Conservation (phyloP, 169 alveolate genomes). For the Theileria sp. region DNA sequence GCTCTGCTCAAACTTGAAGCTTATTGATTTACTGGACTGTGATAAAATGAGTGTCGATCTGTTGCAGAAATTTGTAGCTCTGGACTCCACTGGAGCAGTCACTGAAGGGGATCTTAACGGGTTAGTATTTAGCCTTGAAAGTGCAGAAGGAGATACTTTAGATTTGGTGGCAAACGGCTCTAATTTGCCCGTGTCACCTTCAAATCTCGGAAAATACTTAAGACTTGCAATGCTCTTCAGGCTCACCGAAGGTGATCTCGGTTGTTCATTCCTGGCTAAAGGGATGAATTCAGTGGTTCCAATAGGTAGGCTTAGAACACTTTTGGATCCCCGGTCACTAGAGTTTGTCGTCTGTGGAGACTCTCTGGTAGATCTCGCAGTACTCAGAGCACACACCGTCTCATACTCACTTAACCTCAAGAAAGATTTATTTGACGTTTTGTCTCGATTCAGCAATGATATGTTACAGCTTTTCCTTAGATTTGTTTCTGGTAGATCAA, state of each 20-base stretch:
- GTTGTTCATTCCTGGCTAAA: constrained; percentile 73
- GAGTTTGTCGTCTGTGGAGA: constrained; percentile 89
- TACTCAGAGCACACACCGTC: constrained; percentile 82
- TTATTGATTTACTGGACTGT: constrained; percentile 52
- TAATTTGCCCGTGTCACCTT: constrained; percentile 73
- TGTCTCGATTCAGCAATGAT: constrained; percentile 82
- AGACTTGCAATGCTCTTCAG: constrained; percentile 80
- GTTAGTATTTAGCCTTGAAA: constrained; percentile 42
- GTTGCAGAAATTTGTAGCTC: constrained; percentile 20
- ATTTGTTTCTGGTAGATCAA: constrained; percentile 88
- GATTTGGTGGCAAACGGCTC: constrained; percentile 72
- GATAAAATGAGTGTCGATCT: constrained; percentile 56
- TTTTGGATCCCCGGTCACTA: constrained; percentile 76
- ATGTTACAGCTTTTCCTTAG: constrained; percentile 85
- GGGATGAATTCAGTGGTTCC: constrained; percentile 88
- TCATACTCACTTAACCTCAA: constrained; percentile 79
- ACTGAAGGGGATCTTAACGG: constrained; percentile 17
- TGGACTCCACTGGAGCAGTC: constrained; percentile 2
- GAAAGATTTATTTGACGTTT: constrained; percentile 80
- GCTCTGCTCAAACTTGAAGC: constrained; percentile 54
- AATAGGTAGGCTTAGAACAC: constrained; percentile 84
- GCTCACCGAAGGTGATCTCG: constrained; percentile 79
- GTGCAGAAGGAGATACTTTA: constrained; percentile 36
- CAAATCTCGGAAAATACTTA: constrained; percentile 77
- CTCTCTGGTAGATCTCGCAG: constrained; percentile 80